Percentiles rank a stretch among this genome's conserved stretches.
phyloP scores from a whole-genome alignment of 352 stramenopile species.

The Phytophthora nicotianae region DNA sequence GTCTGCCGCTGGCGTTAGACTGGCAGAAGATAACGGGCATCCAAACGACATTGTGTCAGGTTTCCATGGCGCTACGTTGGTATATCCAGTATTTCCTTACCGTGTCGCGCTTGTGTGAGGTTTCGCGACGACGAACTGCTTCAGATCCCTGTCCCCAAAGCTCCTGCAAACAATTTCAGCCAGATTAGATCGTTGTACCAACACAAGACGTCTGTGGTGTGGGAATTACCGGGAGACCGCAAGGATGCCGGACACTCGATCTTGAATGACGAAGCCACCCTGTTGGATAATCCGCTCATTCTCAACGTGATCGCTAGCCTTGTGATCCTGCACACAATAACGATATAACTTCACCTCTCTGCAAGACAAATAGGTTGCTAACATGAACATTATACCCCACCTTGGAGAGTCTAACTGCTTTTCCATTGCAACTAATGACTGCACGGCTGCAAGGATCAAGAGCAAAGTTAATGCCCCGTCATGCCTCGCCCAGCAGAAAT shows the following conservation, averaged over 20 bases:
- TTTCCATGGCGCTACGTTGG: neutral
- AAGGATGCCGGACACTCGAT: slow-evolving; percentile 73
- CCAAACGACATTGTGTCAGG: slow-evolving; percentile 1
- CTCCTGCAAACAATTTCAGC: slow-evolving; percentile 44
- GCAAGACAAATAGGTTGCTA: neutral
- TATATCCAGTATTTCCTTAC: slow-evolving; percentile 27
- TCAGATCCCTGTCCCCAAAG: slow-evolving; percentile 79
- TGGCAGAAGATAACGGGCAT: slow-evolving; percentile 15
- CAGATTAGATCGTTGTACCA: slow-evolving; percentile 7
- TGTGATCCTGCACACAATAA: slow-evolving; percentile 57
- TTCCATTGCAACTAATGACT: slow-evolving; percentile 61
- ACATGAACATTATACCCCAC: slow-evolving; percentile 19
- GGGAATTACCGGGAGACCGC: slow-evolving; percentile 65
- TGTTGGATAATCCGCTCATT: slow-evolving; percentile 56
- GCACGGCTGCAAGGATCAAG: slow-evolving; percentile 51
- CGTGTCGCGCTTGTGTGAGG: slow-evolving; percentile 50
- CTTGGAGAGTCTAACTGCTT: slow-evolving; percentile 62
- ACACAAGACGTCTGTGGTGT: neutral
- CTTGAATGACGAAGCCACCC: slow-evolving; percentile 75
- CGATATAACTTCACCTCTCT: neutral
- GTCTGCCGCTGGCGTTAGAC: slow-evolving; percentile 47
- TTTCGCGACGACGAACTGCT: slow-evolving; percentile 66
- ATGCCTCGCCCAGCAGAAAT: neutral
- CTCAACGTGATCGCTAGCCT: slow-evolving; percentile 64
- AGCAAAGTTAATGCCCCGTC: neutral